These are phyloP conservation scores for Exophiala sp. DNA, from an alignment of 2,329 filamentous ascomycete species.

Conservation along the genomic window DNA sequence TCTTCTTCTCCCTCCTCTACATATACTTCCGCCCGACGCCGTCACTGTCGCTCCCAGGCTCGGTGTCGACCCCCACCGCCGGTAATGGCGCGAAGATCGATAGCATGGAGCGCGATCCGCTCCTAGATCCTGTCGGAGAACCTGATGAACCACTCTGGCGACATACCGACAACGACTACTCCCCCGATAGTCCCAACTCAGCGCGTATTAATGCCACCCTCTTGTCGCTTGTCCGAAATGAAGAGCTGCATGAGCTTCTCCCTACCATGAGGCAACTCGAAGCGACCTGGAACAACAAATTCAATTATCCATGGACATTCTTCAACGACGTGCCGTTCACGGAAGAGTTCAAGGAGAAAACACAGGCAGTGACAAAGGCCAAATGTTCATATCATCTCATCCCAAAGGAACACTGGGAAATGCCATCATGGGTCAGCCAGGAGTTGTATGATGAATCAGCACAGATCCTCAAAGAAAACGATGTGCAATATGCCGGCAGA, in stretches of 20 bases:
- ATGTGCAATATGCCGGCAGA: constrained; percentile 86
- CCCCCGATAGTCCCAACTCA: constrained; percentile 68
- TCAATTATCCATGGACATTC: constrained; percentile 99
- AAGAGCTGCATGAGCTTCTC: constrained; percentile 79
- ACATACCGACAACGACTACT: constrained; percentile 72
- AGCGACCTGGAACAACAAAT: constrained; percentile 94
- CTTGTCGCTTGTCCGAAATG: constrained; percentile 85
- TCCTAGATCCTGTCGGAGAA: constrained; percentile 78
- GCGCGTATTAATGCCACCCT: constrained; percentile 91
- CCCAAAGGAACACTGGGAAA: constrained; percentile 91
- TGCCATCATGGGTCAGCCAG: constrained; percentile 86
- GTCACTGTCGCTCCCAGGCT: constrained; percentile 30
- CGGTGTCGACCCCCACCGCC: constrained; percentile 18
- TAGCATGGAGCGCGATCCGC: constrained; percentile 72
- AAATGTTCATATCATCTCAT: constrained; percentile 65
- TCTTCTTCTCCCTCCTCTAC: constrained; percentile 76
- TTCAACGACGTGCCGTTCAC: constrained; percentile 95
- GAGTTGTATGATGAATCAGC: constrained; percentile 83
- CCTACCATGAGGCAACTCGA: constrained; percentile 89
- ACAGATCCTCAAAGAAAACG: constrained; percentile 73
- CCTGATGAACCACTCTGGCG: constrained; percentile 73
- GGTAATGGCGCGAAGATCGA: constrained; percentile 44
- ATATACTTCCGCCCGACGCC: constrained; percentile 63
- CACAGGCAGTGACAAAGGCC: constrained; percentile 78
- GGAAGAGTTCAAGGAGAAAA: constrained; percentile 85